Base-by-base conservation (phyloP, 208 protist species). In the Leishmania martiniquensis region DNA sequence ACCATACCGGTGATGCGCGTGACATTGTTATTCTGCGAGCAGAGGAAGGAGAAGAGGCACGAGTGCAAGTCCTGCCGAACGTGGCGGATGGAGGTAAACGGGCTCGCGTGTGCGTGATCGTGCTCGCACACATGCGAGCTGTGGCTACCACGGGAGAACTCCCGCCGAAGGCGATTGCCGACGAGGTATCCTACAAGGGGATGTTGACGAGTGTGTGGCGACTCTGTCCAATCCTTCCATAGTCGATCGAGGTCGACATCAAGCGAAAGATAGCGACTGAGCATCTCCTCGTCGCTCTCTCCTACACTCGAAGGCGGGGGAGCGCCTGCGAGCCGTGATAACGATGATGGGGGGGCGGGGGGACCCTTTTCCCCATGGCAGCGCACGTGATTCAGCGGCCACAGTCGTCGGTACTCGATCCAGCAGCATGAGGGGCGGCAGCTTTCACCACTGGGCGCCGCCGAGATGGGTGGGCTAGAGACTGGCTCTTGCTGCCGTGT, bases 11-110 rank as follows among this genome's bases (percentile, higher is more conserved):
- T 93, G 37, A 96, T 96, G 52, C 92, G 92, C 60, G 83, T 80
- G 17, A 96, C 82, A 67, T 94, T 86, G 76, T 96, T 96, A 73
- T 96, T 96, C 76, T 96, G 92, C 51, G 92, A 96, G 76, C 92
- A 96, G 12, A 96, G 68, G 70, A 96, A 96, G 6, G 84, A 76
- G 49, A 93, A 85, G 34, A 96, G 83, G 10, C 89, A 93, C 55
- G 93, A 91, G 81, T 95, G 90, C 32, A 95, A 32, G 42, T 94
- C 89, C 73, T 95, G 90, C 4, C 92, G 81, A 44, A 96, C 76
- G 70, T 88, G 84, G 1, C 89, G 91, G 78, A 95, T 86, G 5
- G 72, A 76, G 0, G 84, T 65, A 32, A 74, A 83, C 60, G 39
- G 1, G 2, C 13, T 45, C 15, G 44, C 1, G 0, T 42, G 25